Conservation (phyloP, 169 alveolate species). For the Cardiosporidium cionae region DNA sequence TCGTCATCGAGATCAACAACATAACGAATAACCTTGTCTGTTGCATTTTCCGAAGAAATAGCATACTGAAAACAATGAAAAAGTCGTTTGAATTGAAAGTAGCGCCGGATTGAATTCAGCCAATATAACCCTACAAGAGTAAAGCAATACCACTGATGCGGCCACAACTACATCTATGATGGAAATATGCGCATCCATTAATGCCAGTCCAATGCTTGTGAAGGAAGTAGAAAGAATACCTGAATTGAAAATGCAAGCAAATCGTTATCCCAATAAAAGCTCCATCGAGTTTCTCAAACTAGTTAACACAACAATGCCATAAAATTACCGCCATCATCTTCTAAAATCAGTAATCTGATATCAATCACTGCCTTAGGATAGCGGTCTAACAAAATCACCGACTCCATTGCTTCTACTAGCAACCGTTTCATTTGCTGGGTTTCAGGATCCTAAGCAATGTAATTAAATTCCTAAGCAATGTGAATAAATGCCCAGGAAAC, state of each 20-base stretch:
- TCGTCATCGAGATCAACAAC: no score
- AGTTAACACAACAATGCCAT: not conserved
- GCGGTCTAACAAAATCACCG: not conserved
- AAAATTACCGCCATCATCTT: constrained; percentile 27
- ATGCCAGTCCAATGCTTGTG: not conserved
- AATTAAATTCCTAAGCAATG: no score
- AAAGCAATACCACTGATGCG: not conserved
- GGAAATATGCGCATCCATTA: not conserved
- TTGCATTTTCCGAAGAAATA: no score
- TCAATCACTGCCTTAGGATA: constrained; percentile 19
- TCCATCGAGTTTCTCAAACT: not conserved
- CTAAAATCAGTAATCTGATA: constrained; percentile 2
- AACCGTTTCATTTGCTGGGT: not conserved
- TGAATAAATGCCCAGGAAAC: not conserved
- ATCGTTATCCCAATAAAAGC: not conserved
- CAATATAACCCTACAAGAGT: no score
- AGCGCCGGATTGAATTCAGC: no score
- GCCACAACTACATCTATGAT: not conserved
- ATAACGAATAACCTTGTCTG: no score
- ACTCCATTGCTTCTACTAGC: constrained; percentile 18
- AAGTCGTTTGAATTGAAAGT: no score
- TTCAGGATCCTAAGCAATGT: no score
- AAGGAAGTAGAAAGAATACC: not conserved
- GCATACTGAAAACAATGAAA: no score
- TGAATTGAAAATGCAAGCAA: not conserved